Percentiles rank a stretch among this genome's conserved stretches.
phyloP scores from a whole-genome alignment of 2,329 filamentous ascomycete species.

The Fusarium verrucosum region DNA sequence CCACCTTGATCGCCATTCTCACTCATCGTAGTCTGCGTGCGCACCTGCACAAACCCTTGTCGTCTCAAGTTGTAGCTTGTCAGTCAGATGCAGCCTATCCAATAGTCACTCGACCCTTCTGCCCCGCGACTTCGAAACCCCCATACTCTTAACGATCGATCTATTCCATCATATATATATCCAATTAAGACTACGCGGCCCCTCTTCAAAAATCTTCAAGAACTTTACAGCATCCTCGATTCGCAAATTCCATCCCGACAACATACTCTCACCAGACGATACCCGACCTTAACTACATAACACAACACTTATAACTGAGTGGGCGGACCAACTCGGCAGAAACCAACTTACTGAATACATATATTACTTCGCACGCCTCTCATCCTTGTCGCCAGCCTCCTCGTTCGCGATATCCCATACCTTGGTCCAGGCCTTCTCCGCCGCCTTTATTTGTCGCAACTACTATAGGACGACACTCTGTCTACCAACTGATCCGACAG shows the following conservation, averaged over 20 bases:
- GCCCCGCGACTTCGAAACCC: conserved; percentile 33
- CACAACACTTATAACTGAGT: conserved; percentile 32
- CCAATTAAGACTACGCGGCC: conserved; percentile 20
- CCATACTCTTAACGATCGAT: conserved; percentile 24
- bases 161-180: conserved; percentile 26
- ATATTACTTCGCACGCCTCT: conserved; percentile 25
- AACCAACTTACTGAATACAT: conserved; percentile 26
- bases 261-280: conserved; percentile 18
- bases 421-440: conserved; percentile 3
- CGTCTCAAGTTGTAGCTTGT: conserved; percentile 27
- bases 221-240: conserved; percentile 8
- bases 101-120: conserved; percentile 22
- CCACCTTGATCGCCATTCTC: conserved; percentile 21
- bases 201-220: conserved; percentile 8
- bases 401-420: conserved; percentile 14
- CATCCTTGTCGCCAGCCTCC: conserved; percentile 22
- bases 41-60: conserved; percentile 22
- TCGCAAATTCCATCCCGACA: conserved; percentile 19
- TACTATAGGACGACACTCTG: conserved; percentile 42
- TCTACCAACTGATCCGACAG: conserved; percentile 34
- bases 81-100: conserved; percentile 26
- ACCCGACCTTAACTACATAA: conserved; percentile 31
- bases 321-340: conserved; percentile 35
- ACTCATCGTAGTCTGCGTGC: conserved; percentile 21
- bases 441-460: conserved; percentile 17